Conservation (phyloP, 228 moss, liverwort and hornwort species). For the Sphagnum magellanicum region DNA sequence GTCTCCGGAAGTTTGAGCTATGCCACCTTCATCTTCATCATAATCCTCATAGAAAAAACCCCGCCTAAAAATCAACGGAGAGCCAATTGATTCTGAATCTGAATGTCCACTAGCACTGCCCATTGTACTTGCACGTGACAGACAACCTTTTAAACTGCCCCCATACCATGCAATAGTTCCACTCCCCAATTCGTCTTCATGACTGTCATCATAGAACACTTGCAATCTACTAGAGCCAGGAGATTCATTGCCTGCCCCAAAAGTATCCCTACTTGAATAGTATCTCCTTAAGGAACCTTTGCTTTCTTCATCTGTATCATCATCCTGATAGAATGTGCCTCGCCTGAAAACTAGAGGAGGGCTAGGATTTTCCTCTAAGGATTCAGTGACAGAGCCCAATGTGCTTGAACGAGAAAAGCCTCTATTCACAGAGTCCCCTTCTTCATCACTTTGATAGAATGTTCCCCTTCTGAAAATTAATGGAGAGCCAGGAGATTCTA, state of each 20-base stretch:
- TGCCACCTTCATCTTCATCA: conserved; percentile 2
- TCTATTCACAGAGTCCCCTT: neutral
- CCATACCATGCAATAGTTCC: neutral
- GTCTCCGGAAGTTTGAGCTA: neutral
- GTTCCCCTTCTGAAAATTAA: conserved; percentile 16
- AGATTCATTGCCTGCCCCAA: conserved; percentile 25
- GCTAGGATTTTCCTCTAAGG: neutral
- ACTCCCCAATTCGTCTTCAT: neutral
- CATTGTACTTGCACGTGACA: conserved; percentile 26
- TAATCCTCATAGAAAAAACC: neutral
- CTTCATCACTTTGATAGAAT: conserved; percentile 15
- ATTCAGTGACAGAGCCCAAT: neutral
- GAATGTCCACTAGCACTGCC: conserved; percentile 14
- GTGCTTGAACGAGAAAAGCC: neutral
- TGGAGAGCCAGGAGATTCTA: conserved; percentile 2
- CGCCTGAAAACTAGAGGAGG: neutral
- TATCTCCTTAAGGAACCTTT: conserved; percentile 21
- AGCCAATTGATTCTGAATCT: conserved; percentile 12
- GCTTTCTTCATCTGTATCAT: conserved; percentile 3
- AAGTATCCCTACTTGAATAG: conserved; percentile 38
- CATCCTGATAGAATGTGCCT: conserved; percentile 3
- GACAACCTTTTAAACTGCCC: conserved; percentile 28
- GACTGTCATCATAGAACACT: neutral
- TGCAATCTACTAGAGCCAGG: conserved; percentile 7
- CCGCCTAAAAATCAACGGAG: conserved; percentile 4